A percentile compares a stretch with the other conserved stretches of the same genome.
These are phyloP conservation scores for Cyclotella atomus DNA, from an alignment of 108 stramenopile species.

Conservation along the genomic window DNA sequence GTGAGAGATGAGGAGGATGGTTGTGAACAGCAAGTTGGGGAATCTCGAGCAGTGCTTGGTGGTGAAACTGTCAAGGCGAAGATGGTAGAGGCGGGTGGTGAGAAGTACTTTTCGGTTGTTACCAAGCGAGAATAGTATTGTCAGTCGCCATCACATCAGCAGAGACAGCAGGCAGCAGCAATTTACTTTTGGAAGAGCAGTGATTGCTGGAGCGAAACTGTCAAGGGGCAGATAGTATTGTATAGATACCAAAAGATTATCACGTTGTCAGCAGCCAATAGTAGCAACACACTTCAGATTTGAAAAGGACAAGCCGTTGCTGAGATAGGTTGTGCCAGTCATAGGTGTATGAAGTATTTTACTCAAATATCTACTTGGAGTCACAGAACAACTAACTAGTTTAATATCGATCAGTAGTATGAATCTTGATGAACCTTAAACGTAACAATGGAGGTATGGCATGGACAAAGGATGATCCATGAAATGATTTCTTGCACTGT, in stretches of 20 bases:
- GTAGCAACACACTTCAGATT: too few species aligned
- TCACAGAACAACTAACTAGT: constrained; percentile 8
- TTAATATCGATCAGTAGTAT: constrained; percentile 11
- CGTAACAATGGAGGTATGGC: constrained; percentile 5
- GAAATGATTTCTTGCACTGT: neutral
- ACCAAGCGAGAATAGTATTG: constrained; percentile 26
- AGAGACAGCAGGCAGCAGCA: too few species aligned
- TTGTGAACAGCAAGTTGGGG: constrained; percentile 28
- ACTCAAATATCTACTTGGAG: too few species aligned
- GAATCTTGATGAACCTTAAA: constrained; percentile 15
- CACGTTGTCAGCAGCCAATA: too few species aligned
- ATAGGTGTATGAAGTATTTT: too few species aligned
- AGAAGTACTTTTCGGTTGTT: constrained; percentile 37
- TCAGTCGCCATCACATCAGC: neutral
- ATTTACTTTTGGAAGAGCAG: too few species aligned
- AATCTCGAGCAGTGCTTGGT: constrained; percentile 38
- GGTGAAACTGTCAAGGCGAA: constrained; percentile 32
- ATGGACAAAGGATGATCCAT: neutral
- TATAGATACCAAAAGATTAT: too few species aligned
- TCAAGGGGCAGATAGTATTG: too few species aligned
- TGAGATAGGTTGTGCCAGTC: too few species aligned
- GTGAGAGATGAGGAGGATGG: constrained; percentile 14
- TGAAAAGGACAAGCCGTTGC: too few species aligned
- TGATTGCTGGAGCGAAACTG: too few species aligned
- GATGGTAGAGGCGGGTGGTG: constrained; percentile 29